phyloP scores from a whole-genome alignment of 2,329 filamentous ascomycete genomes.

The Corinectria fuckeliana region DNA sequence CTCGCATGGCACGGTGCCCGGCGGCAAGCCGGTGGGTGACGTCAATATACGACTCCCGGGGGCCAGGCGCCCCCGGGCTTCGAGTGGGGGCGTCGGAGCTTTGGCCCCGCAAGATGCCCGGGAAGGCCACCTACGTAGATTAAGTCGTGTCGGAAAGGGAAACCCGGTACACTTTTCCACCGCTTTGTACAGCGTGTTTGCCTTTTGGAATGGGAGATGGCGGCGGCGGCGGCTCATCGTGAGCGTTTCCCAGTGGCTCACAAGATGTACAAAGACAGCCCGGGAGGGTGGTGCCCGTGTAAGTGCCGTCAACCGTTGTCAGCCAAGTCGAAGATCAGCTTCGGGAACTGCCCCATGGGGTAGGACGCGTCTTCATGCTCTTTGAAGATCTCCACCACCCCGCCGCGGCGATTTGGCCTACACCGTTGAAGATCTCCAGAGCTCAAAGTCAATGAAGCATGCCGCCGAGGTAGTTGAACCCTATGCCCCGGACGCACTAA shows the following conservation, averaged over 20 bases:
- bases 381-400: conserved; percentile 80
- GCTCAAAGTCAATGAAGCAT: conserved; percentile 78
- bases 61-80: conserved; percentile 72
- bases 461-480: conserved; percentile 76
- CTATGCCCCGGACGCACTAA: conserved; percentile 74
- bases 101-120: conserved; percentile 81
- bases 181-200: neutral
- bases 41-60: conserved; percentile 82
- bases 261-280: conserved; percentile 69
- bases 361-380: conserved; percentile 75
- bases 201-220: neutral
- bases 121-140: conserved; percentile 75
- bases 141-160: neutral
- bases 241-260: conserved; percentile 33
- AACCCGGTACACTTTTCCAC: neutral
- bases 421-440: conserved; percentile 85
- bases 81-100: conserved; percentile 77
- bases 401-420: conserved; percentile 73
- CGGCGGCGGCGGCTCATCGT: neutral
- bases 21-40: conserved; percentile 73
- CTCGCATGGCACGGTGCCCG: conserved; percentile 69
- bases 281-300: conserved; percentile 74
- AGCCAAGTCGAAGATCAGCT: conserved; percentile 79
- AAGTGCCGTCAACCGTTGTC: conserved; percentile 72
- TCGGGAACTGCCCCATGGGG: conserved; percentile 73